Evolutionary conservation across 2,329 filamentous ascomycete species (phyloP), one percentile per base, ranked within the genome.

Genomic region (Coniochaeta sp.): DNA sequence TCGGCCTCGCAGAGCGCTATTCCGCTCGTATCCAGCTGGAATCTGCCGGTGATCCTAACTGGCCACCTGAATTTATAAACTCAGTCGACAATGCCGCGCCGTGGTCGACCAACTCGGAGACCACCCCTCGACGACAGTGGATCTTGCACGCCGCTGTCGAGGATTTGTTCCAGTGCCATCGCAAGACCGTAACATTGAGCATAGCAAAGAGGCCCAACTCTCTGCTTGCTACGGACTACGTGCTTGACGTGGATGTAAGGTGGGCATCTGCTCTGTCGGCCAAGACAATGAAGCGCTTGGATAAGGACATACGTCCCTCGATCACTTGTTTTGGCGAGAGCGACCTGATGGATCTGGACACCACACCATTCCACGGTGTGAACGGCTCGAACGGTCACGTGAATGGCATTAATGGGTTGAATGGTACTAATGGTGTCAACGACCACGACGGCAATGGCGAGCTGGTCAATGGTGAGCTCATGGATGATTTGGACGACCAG

Each of bases 21-120:
- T 72, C 76, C 61, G 68, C 85, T 16, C 71, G 74, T 22, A 71
- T 84, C 43, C 81, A 85, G 65, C 70, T 86, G 17, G 80, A 82
- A 65, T 78, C 81, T 9, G 77, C 77, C 6, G 77, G 77, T 52
- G 76, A 77, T 59, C 71, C 73, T 12, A 72, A 72, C 40, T 86
- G 83, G 83, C 83, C 83, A 3, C 83, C 83, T 0, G 67, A 78
- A 16, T 76, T 79, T 26, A 65, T 79, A 8, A 60, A 75, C 6
- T 65, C 67, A 28, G 61, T 66, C 31, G 65, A 70, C 50, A 64
- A 64, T 28, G 65, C 65, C 26, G n/a, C 19, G 28, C 5, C 5
- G 2, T 22, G 34, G 54, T 28, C 6, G 3, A 24, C n/a, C 54
- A 24, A 7, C 12, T 26, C 5, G 64, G 67, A 43, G 22, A 5